phyloP scores from a whole-genome alignment of 2,329 filamentous ascomycete species.

The Ceratocystis smalleyi region DNA sequence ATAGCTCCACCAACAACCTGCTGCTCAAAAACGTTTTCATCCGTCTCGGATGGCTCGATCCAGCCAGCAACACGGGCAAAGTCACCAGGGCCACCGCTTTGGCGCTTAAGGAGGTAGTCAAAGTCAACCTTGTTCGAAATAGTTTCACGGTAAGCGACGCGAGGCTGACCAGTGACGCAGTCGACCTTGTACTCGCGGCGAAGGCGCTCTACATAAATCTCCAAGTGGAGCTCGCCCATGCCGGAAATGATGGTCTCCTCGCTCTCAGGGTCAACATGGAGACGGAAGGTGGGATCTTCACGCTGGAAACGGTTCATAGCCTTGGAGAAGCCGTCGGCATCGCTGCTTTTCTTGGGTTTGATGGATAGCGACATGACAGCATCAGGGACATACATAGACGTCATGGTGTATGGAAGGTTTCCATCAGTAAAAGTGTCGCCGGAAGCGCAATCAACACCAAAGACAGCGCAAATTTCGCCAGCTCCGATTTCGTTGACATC shows the following conservation, averaged over 20 bases:
- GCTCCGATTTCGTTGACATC: slow-evolving; percentile 84
- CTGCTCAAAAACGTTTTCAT: slow-evolving; percentile 70
- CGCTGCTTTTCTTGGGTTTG: slow-evolving; percentile 84
- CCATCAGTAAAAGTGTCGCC: slow-evolving; percentile 98
- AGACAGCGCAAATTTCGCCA: slow-evolving; percentile 96
- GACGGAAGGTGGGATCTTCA: slow-evolving; percentile 93
- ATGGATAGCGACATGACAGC: slow-evolving; percentile 97
- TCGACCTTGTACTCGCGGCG: slow-evolving; percentile 93
- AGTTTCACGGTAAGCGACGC: slow-evolving; percentile 94
- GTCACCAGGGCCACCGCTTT: slow-evolving; percentile 88
- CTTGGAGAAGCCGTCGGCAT: slow-evolving; percentile 89
- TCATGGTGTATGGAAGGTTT: slow-evolving; percentile 82
- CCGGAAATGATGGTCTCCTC: slow-evolving; percentile 96
- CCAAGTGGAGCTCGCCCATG: slow-evolving; percentile 93
- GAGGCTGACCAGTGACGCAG: slow-evolving; percentile 86
- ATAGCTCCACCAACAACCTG: slow-evolving; percentile 81
- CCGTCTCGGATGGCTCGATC: slow-evolving; percentile 64
- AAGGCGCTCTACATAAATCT: slow-evolving; percentile 96
- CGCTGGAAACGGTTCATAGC: slow-evolving; percentile 98
- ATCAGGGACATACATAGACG: slow-evolving; percentile 95
- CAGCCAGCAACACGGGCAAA: slow-evolving; percentile 84
- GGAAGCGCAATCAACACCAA: slow-evolving; percentile 92
- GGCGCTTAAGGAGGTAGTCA: slow-evolving; percentile 88
- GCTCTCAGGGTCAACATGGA: slow-evolving; percentile 80
- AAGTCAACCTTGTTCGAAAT: slow-evolving; percentile 67